Conservation (phyloP, 2,329 filamentous ascomycete genomes). For the Paecilomyces formosus region DNA sequence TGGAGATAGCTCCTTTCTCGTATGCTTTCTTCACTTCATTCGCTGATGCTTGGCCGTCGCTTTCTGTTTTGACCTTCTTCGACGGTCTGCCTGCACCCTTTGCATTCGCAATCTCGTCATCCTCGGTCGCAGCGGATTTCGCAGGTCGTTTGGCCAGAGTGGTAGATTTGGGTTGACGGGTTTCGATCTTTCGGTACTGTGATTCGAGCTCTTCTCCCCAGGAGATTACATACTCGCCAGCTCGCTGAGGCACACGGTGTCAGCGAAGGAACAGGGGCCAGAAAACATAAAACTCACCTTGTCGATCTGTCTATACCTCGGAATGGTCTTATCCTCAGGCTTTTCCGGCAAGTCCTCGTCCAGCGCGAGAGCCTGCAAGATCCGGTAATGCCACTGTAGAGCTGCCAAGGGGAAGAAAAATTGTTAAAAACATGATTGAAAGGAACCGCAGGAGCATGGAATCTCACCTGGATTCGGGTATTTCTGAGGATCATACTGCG, state of each 20-base stretch:
- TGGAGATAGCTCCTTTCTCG: conserved; percentile 37
- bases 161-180: conserved; percentile 33
- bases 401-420: conserved; percentile 28
- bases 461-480: conserved; percentile 70
- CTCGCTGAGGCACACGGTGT: conserved; percentile 43
- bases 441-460: background rate
- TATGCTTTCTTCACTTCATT: conserved; percentile 34
- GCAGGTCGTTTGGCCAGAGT: conserved; percentile 42
- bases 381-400: conserved; percentile 95
- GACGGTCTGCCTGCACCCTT: conserved; percentile 15
- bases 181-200: conserved; percentile 42
- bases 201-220: conserved; percentile 65
- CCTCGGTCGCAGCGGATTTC: conserved; percentile 15
- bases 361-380: conserved; percentile 82
- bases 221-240: conserved; percentile 67
- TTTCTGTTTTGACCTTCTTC: conserved; percentile 42
- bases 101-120: conserved; percentile 16
- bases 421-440: conserved; percentile 7
- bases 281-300: conserved; percentile 44
- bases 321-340: conserved; percentile 70
- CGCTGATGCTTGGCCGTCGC: conserved; percentile 16
- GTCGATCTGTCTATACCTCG: conserved; percentile 79
- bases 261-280: background rate
- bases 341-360: conserved; percentile 80
- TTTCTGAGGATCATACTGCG: conserved; percentile 71